Evolutionary conservation across 805 yeast genomes (phyloP).

Genomic region (Jamesozyma lodderae): DNA sequence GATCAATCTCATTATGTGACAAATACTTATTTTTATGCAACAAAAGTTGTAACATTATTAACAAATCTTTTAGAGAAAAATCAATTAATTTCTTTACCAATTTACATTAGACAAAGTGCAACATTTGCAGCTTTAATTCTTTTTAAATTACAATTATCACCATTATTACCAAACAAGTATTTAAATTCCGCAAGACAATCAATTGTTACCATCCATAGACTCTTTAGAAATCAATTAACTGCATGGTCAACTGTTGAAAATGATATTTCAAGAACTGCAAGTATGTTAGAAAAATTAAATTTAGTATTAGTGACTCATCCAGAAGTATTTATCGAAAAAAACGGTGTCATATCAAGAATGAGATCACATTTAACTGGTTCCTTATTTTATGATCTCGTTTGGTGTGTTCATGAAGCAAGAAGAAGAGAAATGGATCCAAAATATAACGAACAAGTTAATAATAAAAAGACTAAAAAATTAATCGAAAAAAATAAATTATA

Average conservation of each 20-base stretch:
- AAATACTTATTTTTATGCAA: slow-evolving; percentile 70
- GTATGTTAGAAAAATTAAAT: slow-evolving; percentile 79
- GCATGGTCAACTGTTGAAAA: slow-evolving; percentile 89
- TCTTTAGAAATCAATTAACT: slow-evolving; percentile 76
- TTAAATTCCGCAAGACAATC: slow-evolving; percentile 87
- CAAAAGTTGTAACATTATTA: slow-evolving; percentile 69
- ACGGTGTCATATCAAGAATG: slow-evolving; percentile 78
- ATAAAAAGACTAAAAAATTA: slow-evolving; percentile 28
- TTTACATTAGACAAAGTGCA: slow-evolving; percentile 78
- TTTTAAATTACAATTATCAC: slow-evolving; percentile 74
- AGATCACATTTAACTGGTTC: slow-evolving; percentile 89
- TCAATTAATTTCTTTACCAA: slow-evolving; percentile 75
- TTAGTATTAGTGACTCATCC: slow-evolving; percentile 83
- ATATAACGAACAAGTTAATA: slow-evolving; percentile 23
- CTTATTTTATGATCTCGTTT: slow-evolving; percentile 79
- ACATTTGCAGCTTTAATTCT: slow-evolving; percentile 70
- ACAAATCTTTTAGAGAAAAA: slow-evolving; percentile 60
- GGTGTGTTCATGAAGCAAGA: slow-evolving; percentile 92
- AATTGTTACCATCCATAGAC: slow-evolving; percentile 83
- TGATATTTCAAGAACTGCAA: slow-evolving; percentile 86
- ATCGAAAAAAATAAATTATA: slow-evolving; percentile 32
- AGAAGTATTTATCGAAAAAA: slow-evolving; percentile 60
- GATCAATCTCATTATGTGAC: slow-evolving; percentile 81
- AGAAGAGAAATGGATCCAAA: slow-evolving; percentile 47
- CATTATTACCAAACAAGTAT: slow-evolving; percentile 54